phyloP scores from a whole-genome alignment of 2,329 filamentous ascomycete genomes.

The Fulvia fulva region DNA sequence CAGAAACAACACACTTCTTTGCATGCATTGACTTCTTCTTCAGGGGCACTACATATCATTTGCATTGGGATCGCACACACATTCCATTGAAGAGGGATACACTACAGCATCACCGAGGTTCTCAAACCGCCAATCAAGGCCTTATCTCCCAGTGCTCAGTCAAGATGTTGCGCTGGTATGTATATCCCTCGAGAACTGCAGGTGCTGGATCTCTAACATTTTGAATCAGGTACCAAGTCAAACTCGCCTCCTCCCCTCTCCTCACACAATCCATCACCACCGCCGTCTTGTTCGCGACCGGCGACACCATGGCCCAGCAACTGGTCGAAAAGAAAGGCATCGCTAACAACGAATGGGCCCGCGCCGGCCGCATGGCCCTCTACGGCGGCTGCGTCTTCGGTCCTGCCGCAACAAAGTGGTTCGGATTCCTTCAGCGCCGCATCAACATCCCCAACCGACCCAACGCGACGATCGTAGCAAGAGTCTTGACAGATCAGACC shows the following conservation, averaged over 20 bases:
- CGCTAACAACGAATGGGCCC: slow-evolving; percentile 65
- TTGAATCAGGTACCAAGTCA: slow-evolving; percentile 75
- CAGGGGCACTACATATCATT: background rate
- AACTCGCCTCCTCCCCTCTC: slow-evolving; percentile 73
- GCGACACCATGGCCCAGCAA: slow-evolving; percentile 89
- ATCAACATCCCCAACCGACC: slow-evolving; percentile 60
- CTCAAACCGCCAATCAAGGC: background rate
- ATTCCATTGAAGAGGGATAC: background rate
- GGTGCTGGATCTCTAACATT: background rate
- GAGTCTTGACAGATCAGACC: slow-evolving; percentile 75
- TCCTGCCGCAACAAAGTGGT: slow-evolving; percentile 84
- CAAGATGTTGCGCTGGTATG: slow-evolving; percentile 44
- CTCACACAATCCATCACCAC: slow-evolving; percentile 90
- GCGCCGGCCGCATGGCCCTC: slow-evolving; percentile 73
- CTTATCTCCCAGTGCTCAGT: background rate
- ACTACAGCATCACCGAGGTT: background rate
- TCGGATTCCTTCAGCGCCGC: slow-evolving; percentile 68
- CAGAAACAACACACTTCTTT: background rate
- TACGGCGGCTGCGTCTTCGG: slow-evolving; percentile 83
- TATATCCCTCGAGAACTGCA: background rate
- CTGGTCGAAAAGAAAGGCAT: slow-evolving; percentile 76
- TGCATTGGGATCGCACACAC: background rate
- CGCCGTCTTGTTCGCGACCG: slow-evolving; percentile 85
- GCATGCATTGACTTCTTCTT: background rate
- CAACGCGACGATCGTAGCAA: slow-evolving; percentile 68